Evolutionary conservation across 257 asterid genomes (phyloP), one percentile per base, ranked within the genome.

Genomic region (Nicotiana undulata): DNA sequence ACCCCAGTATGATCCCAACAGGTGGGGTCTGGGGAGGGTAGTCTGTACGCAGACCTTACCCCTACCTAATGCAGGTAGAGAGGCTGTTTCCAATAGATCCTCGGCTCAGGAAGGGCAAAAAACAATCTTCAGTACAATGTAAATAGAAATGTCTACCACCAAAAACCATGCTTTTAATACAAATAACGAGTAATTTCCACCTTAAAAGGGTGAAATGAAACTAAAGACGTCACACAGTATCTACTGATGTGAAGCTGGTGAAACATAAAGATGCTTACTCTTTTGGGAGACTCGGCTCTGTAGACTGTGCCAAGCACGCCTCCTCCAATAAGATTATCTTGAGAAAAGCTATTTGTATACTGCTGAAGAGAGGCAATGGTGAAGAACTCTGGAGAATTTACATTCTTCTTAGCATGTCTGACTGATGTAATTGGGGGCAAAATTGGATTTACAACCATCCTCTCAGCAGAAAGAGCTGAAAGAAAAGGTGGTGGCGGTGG

Each of bases 281-380:
- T 92, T 82, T 97, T 86, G 63, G 97, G 96, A 85, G 90, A 90
- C 80, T 83, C 90, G 5, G 95, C 98, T 88, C 84, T 86, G 83
- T 90, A 95, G 61, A 93, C 96, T 11, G 95, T 58, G 74, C 99
- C 98, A 74, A 95, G 86, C 53, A 81, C 79, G 88, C 97, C 99
- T 75, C 82, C 88, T 84, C 98, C 99, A 26, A 93, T 84, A 72
- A 95, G 82, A 87, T 93, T 92, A 44, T 93, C 95, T 86, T 86
- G 93, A 77, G 97, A 93, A 86, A 95, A 93, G 86, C 98, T 95
- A 81, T 92, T 81, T 44, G 99, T 95, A 84, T 86, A 90, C 83
- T 89, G 94, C 76, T 95, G 98, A 88, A 95, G 99, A 81, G 91
- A 86, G 46, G 95, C 97, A 83, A 95, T 82, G 24, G 92, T 85